Base-by-base conservation (phyloP, 768 basidiomycete species). In the Mycena sanguinolenta region DNA sequence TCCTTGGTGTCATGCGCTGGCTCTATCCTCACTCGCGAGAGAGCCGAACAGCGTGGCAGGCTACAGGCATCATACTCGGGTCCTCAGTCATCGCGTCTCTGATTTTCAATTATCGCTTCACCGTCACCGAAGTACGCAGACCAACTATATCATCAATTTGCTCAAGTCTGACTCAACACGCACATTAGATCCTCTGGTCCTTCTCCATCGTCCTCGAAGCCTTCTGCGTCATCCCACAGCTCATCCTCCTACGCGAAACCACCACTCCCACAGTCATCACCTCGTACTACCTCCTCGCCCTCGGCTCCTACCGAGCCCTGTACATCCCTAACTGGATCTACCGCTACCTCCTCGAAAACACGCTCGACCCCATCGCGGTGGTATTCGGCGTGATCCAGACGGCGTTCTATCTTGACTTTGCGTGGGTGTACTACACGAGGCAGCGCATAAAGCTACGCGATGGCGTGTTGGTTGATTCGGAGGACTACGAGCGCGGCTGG, bases 241-340 rank as follows among this genome's bases (percentile, higher is more conserved):
- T 95, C 60, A 93, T 95, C 81, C 89, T 95, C 88, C 86, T 95
- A 53, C 92, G 93, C 77, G 86, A 93, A 62, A 95, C 93, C 25
- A 92, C 93, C 62, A 92, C 94, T 79, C 93, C 93, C 2, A 94
- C 94, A 80, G 88, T 90, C 13, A 94, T 95, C 77, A 95, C 93
- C 50, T 93, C 93, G 39, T 93, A 93, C 75, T 95, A 95, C 77
- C 82, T 95, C 27, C 93, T 93, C 36, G 93, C 93, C 25, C 81
- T 95, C 71, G 93, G n/a, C n/a, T n/a, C n/a, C n/a, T n/a, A n/a
- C n/a, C n/a, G n/a, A n/a, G n/a, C n/a, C n/a, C n/a, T n/a, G 93
- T 95, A 95, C 79, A 91, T 95, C 65, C 93, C 92, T 57, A 95
- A 95, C 81, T 95, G 93, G 93, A 91, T 95, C 79, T 95, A 92